These are phyloP conservation scores for Lagenidium sp. DNA, from an alignment of 352 stramenopile genomes.

Conservation along the genomic window DNA sequence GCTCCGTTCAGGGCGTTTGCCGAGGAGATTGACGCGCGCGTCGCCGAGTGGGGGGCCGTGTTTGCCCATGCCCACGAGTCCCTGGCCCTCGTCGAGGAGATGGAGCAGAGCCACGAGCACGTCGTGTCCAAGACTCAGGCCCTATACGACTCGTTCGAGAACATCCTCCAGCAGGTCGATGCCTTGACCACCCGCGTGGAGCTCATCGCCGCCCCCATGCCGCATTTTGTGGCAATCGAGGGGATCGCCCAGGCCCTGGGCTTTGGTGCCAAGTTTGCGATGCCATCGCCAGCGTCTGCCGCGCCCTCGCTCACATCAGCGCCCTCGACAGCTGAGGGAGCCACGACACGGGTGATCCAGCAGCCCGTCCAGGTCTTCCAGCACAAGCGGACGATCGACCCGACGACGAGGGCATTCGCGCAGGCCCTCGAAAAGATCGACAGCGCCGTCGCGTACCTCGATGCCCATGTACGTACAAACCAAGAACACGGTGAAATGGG, in stretches of 20 bases:
- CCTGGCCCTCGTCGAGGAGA: constrained; percentile 60
- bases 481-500: no score
- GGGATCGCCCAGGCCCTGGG: constrained; percentile 38
- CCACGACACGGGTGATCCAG: constrained; percentile 6
- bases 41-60: constrained; percentile 28
- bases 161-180: constrained; percentile 25
- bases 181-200: constrained; percentile 45
- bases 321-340: no score
- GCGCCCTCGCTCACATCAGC: no score
- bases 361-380: constrained; percentile 68
- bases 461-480: constrained; percentile 40
- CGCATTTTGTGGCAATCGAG: constrained; percentile 66
- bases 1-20: constrained; percentile 17
- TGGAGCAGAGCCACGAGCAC: constrained; percentile 74
- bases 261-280: constrained; percentile 61
- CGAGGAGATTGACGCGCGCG: constrained; percentile 19
- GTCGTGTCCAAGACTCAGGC: constrained; percentile 66
- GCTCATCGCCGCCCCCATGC: constrained; percentile 54
- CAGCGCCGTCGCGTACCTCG: constrained; percentile 45
- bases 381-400: constrained; percentile 63
- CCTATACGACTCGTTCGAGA: constrained; percentile 73
- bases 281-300: constrained; percentile 11
- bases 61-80: constrained; percentile 47
- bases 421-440: constrained; percentile 67
- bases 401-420: constrained; percentile 47